These are phyloP conservation scores for Wickerhamiella qilinensis DNA, from an alignment of 805 yeast species.

Conservation along the genomic window DNA sequence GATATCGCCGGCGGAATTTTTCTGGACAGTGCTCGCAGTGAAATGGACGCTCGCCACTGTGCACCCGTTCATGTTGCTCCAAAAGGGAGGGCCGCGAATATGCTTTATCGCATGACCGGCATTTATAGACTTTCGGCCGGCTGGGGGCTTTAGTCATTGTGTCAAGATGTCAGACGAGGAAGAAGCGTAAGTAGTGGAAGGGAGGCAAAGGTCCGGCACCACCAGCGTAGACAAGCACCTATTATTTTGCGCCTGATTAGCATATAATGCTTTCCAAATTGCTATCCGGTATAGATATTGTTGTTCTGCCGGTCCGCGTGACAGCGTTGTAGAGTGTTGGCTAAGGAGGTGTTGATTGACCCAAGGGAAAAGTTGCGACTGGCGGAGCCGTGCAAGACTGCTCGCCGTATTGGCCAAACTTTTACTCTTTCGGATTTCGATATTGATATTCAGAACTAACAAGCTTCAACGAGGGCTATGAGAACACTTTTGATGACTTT, in stretches of 20 bases:
- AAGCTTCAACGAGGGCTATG: conserved; percentile 36
- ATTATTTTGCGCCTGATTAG: too few relatives aligned
- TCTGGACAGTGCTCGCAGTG: conserved; percentile 48
- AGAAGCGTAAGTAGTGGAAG: conserved; percentile 20
- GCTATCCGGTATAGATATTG: too few relatives aligned
- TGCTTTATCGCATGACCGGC: conserved; percentile 59
- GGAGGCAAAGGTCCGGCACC: too few relatives aligned
- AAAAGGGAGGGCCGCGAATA: conserved; percentile 70
- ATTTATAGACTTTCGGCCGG: conserved; percentile 45
- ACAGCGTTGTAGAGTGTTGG: too few relatives aligned
- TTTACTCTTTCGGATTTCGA: too few relatives aligned
- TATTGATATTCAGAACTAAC: not conserved
- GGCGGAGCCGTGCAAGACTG: too few relatives aligned
- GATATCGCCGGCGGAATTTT: conserved; percentile 61
- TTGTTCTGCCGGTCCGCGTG: too few relatives aligned
- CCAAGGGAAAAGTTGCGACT: too few relatives aligned
- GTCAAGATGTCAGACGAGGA: conserved; percentile 29
- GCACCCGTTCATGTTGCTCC: conserved; percentile 67
- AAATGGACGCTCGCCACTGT: conserved; percentile 66
- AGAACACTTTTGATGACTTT: conserved; percentile 53
- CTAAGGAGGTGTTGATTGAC: too few relatives aligned
- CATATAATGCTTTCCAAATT: too few relatives aligned
- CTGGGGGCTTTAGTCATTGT: conserved; percentile 8
- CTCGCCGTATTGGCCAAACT: too few relatives aligned
- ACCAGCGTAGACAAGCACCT: too few relatives aligned